These are phyloP conservation scores for Entomortierella beljakovae DNA, from an alignment of 192 early-diverging fungal genomes.

Conservation along the genomic window DNA sequence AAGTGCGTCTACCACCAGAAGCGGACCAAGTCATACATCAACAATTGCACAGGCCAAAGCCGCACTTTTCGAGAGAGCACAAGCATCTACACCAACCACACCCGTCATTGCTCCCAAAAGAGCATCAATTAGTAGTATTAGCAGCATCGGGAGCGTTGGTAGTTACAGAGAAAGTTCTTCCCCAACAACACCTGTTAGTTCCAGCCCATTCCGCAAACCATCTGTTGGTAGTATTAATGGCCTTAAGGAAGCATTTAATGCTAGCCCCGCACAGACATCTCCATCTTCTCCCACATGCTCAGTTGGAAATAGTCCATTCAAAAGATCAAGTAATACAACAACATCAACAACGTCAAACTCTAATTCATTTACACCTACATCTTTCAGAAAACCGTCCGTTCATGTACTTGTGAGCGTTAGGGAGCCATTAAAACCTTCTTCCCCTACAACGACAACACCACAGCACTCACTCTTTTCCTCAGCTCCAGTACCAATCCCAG, in stretches of 20 bases:
- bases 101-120: constrained; percentile 2
- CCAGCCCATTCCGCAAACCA: constrained; percentile 21
- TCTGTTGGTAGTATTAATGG: constrained; percentile 10
- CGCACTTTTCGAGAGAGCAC: constrained; percentile 13
- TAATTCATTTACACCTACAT: not conserved
- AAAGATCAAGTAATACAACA: not conserved
- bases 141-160: constrained; percentile 4
- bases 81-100: constrained; percentile 12
- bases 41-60: constrained; percentile 36
- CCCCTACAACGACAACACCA: not conserved
- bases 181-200: constrained; percentile 16
- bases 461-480: not conserved
- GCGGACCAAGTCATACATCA: not conserved
- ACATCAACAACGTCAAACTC: not conserved
- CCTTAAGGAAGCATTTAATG: not conserved
- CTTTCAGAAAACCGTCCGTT: constrained; percentile 9
- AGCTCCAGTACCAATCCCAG: not conserved
- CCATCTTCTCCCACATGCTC: not conserved
- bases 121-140: constrained; percentile 14
- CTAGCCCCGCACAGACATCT: constrained; percentile 1
- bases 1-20: not conserved
- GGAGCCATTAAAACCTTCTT: not conserved
- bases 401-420: not conserved
- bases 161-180: constrained; percentile 10
- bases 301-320: not conserved